Conservation (phyloP, 805 yeast species). For the Metschnikowia shivogae region DNA sequence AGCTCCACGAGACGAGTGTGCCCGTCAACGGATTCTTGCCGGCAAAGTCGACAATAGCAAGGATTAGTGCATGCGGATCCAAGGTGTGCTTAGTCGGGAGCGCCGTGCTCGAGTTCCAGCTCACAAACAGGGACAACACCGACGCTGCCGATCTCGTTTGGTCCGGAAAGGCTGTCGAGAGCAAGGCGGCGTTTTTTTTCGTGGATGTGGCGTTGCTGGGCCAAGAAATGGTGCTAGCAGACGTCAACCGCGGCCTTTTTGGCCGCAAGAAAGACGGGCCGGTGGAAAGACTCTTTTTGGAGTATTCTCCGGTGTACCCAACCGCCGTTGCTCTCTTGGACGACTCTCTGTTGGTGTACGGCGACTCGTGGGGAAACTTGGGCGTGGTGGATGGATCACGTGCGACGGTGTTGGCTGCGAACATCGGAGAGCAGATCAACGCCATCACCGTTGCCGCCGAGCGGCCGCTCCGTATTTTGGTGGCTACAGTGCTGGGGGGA, state of each 20-base stretch:
- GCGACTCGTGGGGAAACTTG: slow-evolving; percentile 30
- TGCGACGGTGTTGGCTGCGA: slow-evolving; percentile 11
- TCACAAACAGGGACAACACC: not conserved
- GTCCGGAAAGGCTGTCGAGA: not conserved
- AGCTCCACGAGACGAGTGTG: not conserved
- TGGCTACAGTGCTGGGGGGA: slow-evolving; percentile 14
- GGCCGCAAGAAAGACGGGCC: not conserved
- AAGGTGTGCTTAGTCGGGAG: slow-evolving; percentile 9
- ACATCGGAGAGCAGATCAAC: slow-evolving; percentile 30
- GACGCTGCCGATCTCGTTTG: not conserved
- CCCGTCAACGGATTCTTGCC: slow-evolving; percentile 8
- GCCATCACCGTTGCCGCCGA: slow-evolving; percentile 13
- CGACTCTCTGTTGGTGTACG: slow-evolving; percentile 9
- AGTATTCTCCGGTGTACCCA: slow-evolving; percentile 10
- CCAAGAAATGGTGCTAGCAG: slow-evolving; percentile 8
- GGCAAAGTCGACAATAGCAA: slow-evolving; percentile 4
- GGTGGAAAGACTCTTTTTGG: slow-evolving; percentile 5
- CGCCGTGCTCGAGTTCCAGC: not conserved
- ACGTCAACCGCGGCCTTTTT: slow-evolving; percentile 9
- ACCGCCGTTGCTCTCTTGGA: slow-evolving; percentile 13
- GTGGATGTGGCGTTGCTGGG: slow-evolving; percentile 11
- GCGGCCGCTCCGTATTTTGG: slow-evolving; percentile 7
- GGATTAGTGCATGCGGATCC: slow-evolving; percentile 2
- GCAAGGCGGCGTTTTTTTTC: slow-evolving; percentile 9
- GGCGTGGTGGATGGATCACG: not conserved